Conservation (phyloP, 257 asterid species). For the Jasminum sambac region DNA sequence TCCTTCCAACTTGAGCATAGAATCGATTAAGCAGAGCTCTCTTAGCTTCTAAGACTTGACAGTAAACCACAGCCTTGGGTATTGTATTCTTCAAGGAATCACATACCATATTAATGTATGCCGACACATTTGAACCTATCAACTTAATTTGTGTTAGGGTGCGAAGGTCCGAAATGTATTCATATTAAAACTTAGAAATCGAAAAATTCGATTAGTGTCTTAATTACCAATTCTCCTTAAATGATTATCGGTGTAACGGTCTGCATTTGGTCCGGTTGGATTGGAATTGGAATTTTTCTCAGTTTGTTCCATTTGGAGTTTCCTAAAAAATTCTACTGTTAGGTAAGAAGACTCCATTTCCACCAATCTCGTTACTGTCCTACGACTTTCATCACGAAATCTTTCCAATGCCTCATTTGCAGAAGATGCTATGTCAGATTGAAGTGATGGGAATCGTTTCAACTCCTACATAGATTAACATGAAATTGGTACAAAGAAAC, state of each 20-base stretch:
- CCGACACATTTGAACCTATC: conserved; percentile 78
- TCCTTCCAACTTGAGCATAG: conserved; percentile 86
- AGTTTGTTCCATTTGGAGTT: conserved; percentile 69
- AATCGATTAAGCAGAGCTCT: conserved; percentile 66
- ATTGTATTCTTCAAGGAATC: conserved; percentile 75
- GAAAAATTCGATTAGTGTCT: neutral
- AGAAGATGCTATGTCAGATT: conserved; percentile 88
- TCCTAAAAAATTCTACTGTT: conserved; percentile 91
- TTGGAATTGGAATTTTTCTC: conserved; percentile 54
- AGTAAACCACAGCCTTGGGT: conserved; percentile 97
- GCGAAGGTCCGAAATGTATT: too few relatives aligned
- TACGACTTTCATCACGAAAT: conserved; percentile 96
- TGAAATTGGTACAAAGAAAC: neutral
- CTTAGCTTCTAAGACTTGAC: conserved; percentile 95
- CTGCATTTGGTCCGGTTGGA: conserved; percentile 47
- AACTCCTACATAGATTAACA: conserved; percentile 52
- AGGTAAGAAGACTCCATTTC: conserved; percentile 97
- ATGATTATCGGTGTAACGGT: conserved; percentile 79
- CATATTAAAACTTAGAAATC: too few relatives aligned
- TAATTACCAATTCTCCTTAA: conserved; percentile 75
- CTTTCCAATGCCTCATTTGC: conserved; percentile 91
- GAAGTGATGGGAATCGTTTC: conserved; percentile 91
- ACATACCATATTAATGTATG: conserved; percentile 79
- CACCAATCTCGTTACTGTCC: conserved; percentile 77
- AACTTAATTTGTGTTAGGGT: conserved; percentile 5